Conservation (phyloP, 495 filamentous ascomycete species). For the Darksidea phi region DNA sequence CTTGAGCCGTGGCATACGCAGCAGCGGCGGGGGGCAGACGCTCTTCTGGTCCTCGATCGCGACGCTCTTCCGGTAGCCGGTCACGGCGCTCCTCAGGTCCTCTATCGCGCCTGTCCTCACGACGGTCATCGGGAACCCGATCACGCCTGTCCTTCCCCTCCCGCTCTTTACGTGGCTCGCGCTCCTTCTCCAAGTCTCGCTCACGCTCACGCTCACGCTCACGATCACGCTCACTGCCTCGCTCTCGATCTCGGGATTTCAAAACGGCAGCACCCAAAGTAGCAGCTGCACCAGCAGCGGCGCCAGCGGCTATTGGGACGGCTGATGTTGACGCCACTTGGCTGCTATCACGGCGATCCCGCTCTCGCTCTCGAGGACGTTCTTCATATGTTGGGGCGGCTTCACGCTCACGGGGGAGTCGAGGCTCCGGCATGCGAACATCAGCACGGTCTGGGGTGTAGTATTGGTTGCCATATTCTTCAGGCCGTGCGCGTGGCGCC, state of each 20-base stretch:
- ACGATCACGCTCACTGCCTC: slow-evolving; percentile 24
- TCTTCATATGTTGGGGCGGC: slow-evolving; percentile 27
- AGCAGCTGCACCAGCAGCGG: slow-evolving; percentile 17
- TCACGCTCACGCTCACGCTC: slow-evolving; percentile 34
- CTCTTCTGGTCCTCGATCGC: slow-evolving; percentile 12
- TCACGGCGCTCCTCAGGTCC: slow-evolving; percentile 12
- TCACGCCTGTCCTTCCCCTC: slow-evolving; percentile 15
- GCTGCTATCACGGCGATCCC: slow-evolving; percentile 26
- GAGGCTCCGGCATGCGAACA: slow-evolving; percentile 22
- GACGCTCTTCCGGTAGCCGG: slow-evolving; percentile 3
- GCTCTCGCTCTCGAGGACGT: slow-evolving; percentile 36
- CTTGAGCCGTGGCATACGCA: slow-evolving; percentile 17
- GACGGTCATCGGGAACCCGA: slow-evolving; percentile 1
- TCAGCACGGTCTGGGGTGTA: slow-evolving; percentile 37
- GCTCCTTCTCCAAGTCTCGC: slow-evolving; percentile 29
- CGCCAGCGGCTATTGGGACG: slow-evolving; percentile 23
- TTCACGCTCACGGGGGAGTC: slow-evolving; percentile 23
- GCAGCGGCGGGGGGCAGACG: slow-evolving; percentile 20
- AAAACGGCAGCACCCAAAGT: slow-evolving; percentile 22
- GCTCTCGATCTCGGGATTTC: slow-evolving; percentile 31
- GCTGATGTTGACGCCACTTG: slow-evolving; percentile 21
- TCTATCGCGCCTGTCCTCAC: background rate
- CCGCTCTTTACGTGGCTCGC: slow-evolving; percentile 23
- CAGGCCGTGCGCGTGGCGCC: slow-evolving; percentile 3
- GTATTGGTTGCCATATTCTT: slow-evolving; percentile 30